These are phyloP conservation scores for Gigaspora rosea DNA, from an alignment of 192 early-diverging fungal genomes.

Conservation along the genomic window DNA sequence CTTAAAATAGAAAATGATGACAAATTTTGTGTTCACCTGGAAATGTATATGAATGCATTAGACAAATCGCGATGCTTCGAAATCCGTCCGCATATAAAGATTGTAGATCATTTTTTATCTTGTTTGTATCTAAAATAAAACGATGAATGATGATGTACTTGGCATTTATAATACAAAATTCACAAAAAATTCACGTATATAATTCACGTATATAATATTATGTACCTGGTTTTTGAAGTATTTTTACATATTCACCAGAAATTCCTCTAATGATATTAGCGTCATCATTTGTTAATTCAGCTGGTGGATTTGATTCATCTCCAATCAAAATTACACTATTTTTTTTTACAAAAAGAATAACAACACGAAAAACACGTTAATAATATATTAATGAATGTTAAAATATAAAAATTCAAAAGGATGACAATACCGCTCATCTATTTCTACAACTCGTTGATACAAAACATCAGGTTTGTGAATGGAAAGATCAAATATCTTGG, in stretches of 20 bases:
- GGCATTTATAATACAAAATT: background rate
- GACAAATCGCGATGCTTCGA: slow-evolving; percentile 85
- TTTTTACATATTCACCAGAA: slow-evolving; percentile 83
- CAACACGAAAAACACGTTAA: background rate
- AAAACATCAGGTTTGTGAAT: slow-evolving; percentile 87
- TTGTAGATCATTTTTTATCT: slow-evolving; percentile 61
- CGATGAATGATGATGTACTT: background rate
- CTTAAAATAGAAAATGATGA: background rate
- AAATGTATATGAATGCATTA: slow-evolving; percentile 96
- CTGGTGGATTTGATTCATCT: slow-evolving; percentile 59
- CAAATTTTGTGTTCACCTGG: slow-evolving; percentile 44
- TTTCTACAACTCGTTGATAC: slow-evolving; percentile 74
- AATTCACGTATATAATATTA: background rate
- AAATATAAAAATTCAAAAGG: background rate
- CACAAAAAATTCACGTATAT: background rate
- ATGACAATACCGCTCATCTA: slow-evolving; percentile 75
- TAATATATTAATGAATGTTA: background rate
- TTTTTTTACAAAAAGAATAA: background rate
- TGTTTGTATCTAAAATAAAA: slow-evolving; percentile 53
- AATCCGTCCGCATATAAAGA: slow-evolving; percentile 69
- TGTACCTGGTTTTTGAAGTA: slow-evolving; percentile 67
- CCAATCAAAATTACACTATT: slow-evolving; percentile 77
- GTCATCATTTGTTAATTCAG: slow-evolving; percentile 45
- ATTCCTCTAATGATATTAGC: slow-evolving; percentile 63
- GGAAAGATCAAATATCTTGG: slow-evolving; percentile 91